phyloP scores from a whole-genome alignment of 345 rosid species.

The Anacardium occidentale region DNA sequence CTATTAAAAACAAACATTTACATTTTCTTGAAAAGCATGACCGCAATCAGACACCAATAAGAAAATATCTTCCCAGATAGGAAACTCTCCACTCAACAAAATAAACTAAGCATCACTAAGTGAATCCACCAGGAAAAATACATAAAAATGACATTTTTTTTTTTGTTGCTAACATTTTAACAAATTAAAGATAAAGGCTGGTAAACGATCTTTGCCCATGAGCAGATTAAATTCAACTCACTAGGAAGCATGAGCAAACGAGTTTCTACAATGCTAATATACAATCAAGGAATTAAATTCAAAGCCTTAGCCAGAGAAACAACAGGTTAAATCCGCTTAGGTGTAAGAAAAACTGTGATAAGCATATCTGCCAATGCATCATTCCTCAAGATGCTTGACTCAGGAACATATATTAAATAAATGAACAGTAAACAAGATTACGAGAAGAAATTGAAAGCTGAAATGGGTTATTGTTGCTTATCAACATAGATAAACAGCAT shows the following conservation, averaged over 20 bases:
- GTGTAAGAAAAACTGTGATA: background rate
- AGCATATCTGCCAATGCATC: background rate
- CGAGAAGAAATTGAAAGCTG: background rate
- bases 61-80: background rate
- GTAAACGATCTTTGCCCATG: background rate
- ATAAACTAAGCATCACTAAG: background rate
- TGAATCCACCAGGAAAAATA: background rate
- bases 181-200: background rate
- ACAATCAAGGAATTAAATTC: background rate
- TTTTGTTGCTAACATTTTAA: background rate
- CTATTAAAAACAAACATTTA: conserved; percentile 2
- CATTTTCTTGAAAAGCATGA: background rate
- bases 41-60: background rate
- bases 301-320: background rate
- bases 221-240: background rate
- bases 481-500: background rate
- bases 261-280: background rate
- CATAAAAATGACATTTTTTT: background rate
- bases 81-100: background rate
- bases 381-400: background rate
- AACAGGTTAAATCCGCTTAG: background rate
- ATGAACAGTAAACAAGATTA: background rate
- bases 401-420: too few relatives aligned
- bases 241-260: background rate
- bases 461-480: background rate